phyloP scores from a whole-genome alignment of 495 filamentous ascomycete species.

The Immersiella caudata region DNA sequence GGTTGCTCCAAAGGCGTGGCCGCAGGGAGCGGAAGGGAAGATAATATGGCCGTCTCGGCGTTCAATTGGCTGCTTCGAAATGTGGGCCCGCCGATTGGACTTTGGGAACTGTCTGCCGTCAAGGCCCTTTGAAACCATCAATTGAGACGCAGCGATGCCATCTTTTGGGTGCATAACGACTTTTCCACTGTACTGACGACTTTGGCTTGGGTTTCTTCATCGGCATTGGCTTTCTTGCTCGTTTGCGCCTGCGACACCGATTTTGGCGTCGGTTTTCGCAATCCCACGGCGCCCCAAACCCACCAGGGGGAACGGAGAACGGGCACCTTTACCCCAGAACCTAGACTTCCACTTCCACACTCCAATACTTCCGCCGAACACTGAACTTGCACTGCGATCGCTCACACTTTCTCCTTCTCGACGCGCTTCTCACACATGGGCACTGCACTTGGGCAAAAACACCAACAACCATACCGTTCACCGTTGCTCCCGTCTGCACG shows the following conservation, averaged over 20 bases:
- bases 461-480: constrained; percentile 6
- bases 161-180: constrained; percentile 4
- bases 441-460: constrained; percentile 8
- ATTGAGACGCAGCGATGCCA: constrained; percentile 14
- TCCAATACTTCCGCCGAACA: not conserved
- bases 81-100: constrained; percentile 10
- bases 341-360: not conserved
- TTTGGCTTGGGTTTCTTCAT: constrained; percentile 1
- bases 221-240: not conserved
- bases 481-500: not conserved
- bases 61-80: not conserved
- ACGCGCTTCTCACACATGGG: constrained; percentile 21
- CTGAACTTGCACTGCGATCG: not conserved
- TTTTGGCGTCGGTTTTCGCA: not conserved
- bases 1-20: too few relatives aligned
- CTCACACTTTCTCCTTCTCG: not conserved
- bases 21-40: constrained; percentile 1
- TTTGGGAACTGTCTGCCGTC: not conserved
- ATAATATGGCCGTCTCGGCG: constrained; percentile 1
- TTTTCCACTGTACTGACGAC: constrained; percentile 1
- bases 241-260: constrained; percentile 3
- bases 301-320: not conserved
- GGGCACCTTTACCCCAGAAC: constrained; percentile 4
- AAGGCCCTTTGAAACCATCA: not conserved
- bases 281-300: not conserved